Evolutionary conservation across 2,329 filamentous ascomycete species (phyloP).

Genomic region (Pestalotiopsis sp.): DNA sequence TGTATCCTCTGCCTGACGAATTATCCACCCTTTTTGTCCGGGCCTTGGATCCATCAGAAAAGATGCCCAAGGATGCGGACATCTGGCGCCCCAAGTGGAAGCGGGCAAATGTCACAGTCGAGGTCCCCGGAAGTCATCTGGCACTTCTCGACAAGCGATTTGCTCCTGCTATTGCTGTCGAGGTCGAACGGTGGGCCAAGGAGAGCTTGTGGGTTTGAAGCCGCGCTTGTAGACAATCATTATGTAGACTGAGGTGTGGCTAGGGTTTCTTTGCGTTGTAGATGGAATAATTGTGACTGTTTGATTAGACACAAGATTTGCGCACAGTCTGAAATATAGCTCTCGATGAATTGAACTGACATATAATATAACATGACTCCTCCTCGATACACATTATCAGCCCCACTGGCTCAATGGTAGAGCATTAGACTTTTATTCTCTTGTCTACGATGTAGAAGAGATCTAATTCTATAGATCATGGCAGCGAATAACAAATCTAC

Average conservation of each 20-base stretch:
- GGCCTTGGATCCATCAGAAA: slow-evolving; percentile 5
- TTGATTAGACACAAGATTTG: too few species aligned
- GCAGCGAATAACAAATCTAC: neutral
- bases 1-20: slow-evolving; percentile 9
- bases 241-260: too few species aligned
- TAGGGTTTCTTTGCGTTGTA: too few species aligned
- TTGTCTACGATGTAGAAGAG: too few species aligned
- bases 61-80: slow-evolving; percentile 7
- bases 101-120: slow-evolving; percentile 6
- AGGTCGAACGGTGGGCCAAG: slow-evolving; percentile 10
- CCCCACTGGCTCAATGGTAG: too few species aligned
- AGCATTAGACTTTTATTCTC: too few species aligned
- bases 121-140: slow-evolving; percentile 11
- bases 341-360: too few species aligned
- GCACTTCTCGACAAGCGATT: slow-evolving; percentile 11
- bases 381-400: too few species aligned
- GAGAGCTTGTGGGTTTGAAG: neutral
- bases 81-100: slow-evolving; percentile 10
- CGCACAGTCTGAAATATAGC: too few species aligned
- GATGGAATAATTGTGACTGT: too few species aligned
- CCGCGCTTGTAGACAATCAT: neutral
- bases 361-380: too few species aligned
- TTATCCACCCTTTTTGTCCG: slow-evolving; percentile 6
- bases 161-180: slow-evolving; percentile 10
- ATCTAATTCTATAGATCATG: too few species aligned